Evolutionary conservation across 768 basidiomycete genomes (phyloP).

Genomic region (Pseudohyphozyma bogoriensis): DNA sequence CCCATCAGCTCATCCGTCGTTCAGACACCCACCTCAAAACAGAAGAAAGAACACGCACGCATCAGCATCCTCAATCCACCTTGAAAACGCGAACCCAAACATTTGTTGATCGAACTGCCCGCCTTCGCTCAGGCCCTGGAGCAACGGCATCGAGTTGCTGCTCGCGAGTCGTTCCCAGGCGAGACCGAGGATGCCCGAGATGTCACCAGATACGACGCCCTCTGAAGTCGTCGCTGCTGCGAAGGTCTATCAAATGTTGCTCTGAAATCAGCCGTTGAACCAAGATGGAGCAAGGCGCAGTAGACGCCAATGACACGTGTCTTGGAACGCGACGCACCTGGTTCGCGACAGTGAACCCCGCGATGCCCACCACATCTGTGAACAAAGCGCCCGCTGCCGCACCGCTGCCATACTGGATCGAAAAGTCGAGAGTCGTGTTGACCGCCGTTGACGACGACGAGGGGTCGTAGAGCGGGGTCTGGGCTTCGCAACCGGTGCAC

Average conservation of each 20-base stretch:
- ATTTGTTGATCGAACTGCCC: slow-evolving; percentile 8
- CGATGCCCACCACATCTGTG: slow-evolving; percentile 68
- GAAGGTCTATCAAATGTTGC: slow-evolving; percentile 3
- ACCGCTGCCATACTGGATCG: slow-evolving; percentile 73
- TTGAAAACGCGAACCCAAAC: slow-evolving; percentile 24
- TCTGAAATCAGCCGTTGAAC: neutral
- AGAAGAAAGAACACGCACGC: neutral
- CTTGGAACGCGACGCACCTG: no score
- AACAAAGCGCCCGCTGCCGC: slow-evolving; percentile 54
- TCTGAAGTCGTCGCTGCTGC: slow-evolving; percentile 18
- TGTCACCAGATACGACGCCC: slow-evolving; percentile 18
- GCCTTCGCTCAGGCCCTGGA: slow-evolving; percentile 51
- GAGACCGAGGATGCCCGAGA: slow-evolving; percentile 55
- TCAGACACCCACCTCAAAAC: neutral
- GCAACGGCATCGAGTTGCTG: slow-evolving; percentile 63
- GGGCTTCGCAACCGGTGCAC: slow-evolving; percentile 47
- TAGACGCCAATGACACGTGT: no score
- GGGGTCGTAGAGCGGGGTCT: slow-evolving; percentile 46
- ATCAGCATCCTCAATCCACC: neutral
- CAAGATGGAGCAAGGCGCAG: neutral
- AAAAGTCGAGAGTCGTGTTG: slow-evolving; percentile 48
- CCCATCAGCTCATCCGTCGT: no score
- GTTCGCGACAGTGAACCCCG: slow-evolving; percentile 49
- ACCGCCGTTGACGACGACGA: slow-evolving; percentile 54
- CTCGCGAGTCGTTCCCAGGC: slow-evolving; percentile 58